These are phyloP conservation scores for Geotrichum carabidarum DNA, from an alignment of 1,139 yeast genomes.

Conservation along the genomic window DNA sequence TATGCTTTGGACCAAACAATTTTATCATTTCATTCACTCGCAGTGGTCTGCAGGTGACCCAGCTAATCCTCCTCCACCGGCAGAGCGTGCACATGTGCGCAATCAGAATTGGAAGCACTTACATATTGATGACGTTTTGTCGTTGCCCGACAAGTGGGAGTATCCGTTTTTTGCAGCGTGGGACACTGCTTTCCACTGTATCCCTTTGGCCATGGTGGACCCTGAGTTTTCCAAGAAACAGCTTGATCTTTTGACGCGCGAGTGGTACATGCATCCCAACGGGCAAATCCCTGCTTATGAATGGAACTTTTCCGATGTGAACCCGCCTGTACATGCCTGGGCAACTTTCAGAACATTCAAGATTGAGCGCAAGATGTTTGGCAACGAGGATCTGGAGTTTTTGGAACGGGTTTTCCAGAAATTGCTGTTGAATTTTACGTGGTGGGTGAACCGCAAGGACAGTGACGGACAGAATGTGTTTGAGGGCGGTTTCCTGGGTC, in stretches of 20 bases:
- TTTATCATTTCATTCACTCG: constrained; percentile 79
- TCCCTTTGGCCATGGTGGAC: constrained; percentile 91
- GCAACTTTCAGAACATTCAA: constrained; percentile 87
- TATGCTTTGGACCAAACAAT: constrained; percentile 90
- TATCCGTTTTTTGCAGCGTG: constrained; percentile 96
- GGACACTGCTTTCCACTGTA: constrained; percentile 96
- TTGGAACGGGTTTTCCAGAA: constrained; percentile 91
- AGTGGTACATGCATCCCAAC: constrained; percentile 98
- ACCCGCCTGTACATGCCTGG: constrained; percentile 99
- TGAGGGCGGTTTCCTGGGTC: constrained; percentile 92
- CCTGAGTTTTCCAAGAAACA: constrained; percentile 92
- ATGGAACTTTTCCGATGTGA: constrained; percentile 94
- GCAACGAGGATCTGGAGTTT: constrained; percentile 74
- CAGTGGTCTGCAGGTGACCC: constrained; percentile 92
- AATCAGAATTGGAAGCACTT: constrained; percentile 87
- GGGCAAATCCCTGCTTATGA: constrained; percentile 98
- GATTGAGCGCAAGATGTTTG: constrained; percentile 82
- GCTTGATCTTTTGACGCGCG: constrained; percentile 79
- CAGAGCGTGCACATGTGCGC: constrained; percentile 75
- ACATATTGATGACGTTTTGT: constrained; percentile 81
- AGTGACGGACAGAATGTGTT: constrained; percentile 83
- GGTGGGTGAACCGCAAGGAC: constrained; percentile 98
- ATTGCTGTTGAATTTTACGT: constrained; percentile 80
- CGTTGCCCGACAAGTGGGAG: constrained; percentile 96
- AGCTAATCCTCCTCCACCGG: constrained; percentile 67